Evolutionary conservation across 1,139 yeast species (phyloP).

Genomic region (Hansenula anomala): DNA sequence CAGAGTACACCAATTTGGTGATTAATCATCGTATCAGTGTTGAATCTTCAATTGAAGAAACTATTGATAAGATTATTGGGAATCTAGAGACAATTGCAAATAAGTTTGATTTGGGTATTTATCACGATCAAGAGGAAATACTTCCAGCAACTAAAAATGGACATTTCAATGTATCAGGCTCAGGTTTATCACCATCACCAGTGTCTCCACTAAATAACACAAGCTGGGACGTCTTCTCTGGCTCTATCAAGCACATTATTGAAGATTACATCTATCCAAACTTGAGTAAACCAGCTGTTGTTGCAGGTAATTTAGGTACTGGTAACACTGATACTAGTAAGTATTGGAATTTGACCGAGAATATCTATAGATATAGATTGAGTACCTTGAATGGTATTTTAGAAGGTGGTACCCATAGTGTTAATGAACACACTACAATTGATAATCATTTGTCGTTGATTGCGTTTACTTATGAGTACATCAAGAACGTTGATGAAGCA

Average conservation of each 20-base stretch:
- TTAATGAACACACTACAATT: constrained; percentile 44
- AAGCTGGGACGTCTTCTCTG: constrained; percentile 49
- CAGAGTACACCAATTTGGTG: constrained; percentile 54
- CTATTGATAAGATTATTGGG: constrained; percentile 34
- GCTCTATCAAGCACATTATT: constrained; percentile 50
- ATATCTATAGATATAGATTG: constrained; percentile 46
- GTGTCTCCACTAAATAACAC: constrained; percentile 43
- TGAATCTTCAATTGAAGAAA: constrained; percentile 40
- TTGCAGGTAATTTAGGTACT: constrained; percentile 48
- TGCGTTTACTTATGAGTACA: constrained; percentile 46
- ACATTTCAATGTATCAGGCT: constrained; percentile 30
- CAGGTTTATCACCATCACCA: constrained; percentile 55
- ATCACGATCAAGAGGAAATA: constrained; percentile 28
- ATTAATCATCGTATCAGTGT: constrained; percentile 53
- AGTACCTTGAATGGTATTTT: constrained; percentile 9
- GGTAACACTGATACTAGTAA: constrained; percentile 60
- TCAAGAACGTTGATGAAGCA: constrained; percentile 21
- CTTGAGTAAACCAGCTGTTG: constrained; percentile 10
- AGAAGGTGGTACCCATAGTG: constrained; percentile 35
- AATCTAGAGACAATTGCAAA: constrained; percentile 39
- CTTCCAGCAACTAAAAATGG: constrained; percentile 32
- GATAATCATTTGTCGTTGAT: constrained; percentile 45
- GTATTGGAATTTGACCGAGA: constrained; percentile 52
- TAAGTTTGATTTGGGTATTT: constrained; percentile 43
- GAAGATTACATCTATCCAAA: constrained; percentile 38